Evolutionary conservation across 306 rosid species (phyloP).

Genomic region (Cyclanthera cordifolia): DNA sequence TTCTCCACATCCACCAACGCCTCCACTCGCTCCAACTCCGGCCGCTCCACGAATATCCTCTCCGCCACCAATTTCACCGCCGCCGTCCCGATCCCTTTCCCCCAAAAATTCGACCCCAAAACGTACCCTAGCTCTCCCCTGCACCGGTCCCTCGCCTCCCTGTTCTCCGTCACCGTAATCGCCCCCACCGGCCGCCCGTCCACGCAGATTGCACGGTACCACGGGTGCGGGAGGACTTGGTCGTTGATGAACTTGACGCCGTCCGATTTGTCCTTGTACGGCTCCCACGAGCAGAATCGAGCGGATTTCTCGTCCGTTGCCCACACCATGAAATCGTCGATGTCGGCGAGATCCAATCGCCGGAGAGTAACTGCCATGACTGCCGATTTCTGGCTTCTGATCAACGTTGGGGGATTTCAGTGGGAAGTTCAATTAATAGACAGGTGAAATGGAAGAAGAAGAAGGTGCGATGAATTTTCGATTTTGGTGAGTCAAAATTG

Average conservation of each 20-base stretch:
- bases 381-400: not conserved
- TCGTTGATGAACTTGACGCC: constrained; percentile 32
- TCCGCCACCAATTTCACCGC: constrained; percentile 44
- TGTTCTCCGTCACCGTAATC: constrained; percentile 19
- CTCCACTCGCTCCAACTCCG: constrained; percentile 55
- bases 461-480: no score
- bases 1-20: constrained; percentile 61
- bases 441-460: no score
- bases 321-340: constrained; percentile 61
- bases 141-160: constrained; percentile 19
- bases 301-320: constrained; percentile 38
- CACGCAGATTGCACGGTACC: constrained; percentile 54
- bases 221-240: constrained; percentile 25
- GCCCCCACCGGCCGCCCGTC: constrained; percentile 41
- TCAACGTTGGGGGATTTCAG: no score
- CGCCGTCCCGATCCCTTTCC: constrained; percentile 48
- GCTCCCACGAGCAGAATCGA: constrained; percentile 46
- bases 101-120: constrained; percentile 48
- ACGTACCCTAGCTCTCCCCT: constrained; percentile 56
- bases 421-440: no score
- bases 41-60: constrained; percentile 32
- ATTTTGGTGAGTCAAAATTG: no score
- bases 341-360: constrained; percentile 35
- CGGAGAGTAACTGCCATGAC: constrained; percentile 23
- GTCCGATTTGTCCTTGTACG: constrained; percentile 31